phyloP scores from a whole-genome alignment of 176 grass and related monocot genomes.

The Themeda triandra region DNA sequence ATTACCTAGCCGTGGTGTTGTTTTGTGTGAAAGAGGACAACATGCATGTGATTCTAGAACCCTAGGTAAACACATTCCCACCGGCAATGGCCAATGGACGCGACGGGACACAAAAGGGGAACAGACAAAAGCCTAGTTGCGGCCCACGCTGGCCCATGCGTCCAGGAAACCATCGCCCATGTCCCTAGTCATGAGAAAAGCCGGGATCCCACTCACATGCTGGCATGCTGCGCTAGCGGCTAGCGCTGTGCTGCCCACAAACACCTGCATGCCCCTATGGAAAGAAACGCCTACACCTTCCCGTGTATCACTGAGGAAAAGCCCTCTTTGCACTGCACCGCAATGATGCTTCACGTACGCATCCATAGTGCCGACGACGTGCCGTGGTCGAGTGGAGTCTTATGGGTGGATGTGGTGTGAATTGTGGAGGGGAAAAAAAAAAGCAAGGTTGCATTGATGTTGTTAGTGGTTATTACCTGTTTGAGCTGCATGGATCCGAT shows the following conservation, averaged over 20 bases:
- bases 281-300: background rate
- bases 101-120: background rate
- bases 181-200: conserved; percentile 8
- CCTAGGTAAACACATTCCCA: background rate
- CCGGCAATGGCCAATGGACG: background rate
- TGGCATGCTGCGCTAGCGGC: background rate
- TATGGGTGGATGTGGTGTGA: background rate
- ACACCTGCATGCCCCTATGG: background rate
- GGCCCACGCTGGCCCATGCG: conserved; percentile 5
- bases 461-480: conserved; percentile 46
- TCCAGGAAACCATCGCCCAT: conserved; percentile 28
- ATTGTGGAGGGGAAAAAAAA: too few relatives aligned
- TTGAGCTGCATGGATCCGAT: conserved; percentile 89
- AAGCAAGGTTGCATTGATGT: too few relatives aligned
- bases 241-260: background rate
- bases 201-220: conserved; percentile 5
- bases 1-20: background rate
- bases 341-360: too few relatives aligned
- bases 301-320: background rate
- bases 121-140: background rate
- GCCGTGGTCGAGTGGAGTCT: background rate
- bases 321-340: background rate
- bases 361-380: too few relatives aligned
- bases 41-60: background rate
- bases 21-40: background rate